Percentiles rank a stretch among this genome's conserved stretches.
Evolutionary conservation across 1,284 basidiomycete species (phyloP).

Genomic region (Melanopsichium pennsylvanicum): DNA sequence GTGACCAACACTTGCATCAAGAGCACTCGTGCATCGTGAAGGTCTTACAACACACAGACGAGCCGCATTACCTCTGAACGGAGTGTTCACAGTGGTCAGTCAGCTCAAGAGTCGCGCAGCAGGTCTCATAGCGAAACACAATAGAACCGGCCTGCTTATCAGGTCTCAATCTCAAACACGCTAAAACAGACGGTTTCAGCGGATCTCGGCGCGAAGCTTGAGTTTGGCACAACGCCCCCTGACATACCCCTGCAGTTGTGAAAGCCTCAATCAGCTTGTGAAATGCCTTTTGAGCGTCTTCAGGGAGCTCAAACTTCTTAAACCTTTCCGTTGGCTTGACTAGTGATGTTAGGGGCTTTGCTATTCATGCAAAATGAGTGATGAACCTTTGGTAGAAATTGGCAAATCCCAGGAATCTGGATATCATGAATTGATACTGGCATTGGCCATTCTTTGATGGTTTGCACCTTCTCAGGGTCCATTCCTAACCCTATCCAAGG

Average conservation of each 20-base stretch:
- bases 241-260: conserved; percentile 1
- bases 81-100: no score
- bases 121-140: no score
- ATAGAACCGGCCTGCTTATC: no score
- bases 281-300: neutral
- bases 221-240: no score
- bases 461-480: conserved; percentile 67
- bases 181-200: no score
- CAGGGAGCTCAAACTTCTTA: no score
- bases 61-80: no score
- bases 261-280: conserved; percentile 13
- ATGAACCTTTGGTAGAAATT: conserved; percentile 69
- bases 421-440: conserved; percentile 64
- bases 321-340: conserved; percentile 8
- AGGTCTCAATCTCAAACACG: no score
- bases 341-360: conserved; percentile 59
- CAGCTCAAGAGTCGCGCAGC: no score
- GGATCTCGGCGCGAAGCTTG: neutral
- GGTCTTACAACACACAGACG: no score
- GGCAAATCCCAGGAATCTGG: conserved; percentile 67
- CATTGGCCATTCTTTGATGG: conserved; percentile 67
- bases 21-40: no score
- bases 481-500: conserved; percentile 68
- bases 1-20: no score
- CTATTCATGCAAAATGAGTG: conserved; percentile 65